These are phyloP conservation scores for Suillus weaverae DNA, from an alignment of 768 basidiomycete species.

Conservation along the genomic window DNA sequence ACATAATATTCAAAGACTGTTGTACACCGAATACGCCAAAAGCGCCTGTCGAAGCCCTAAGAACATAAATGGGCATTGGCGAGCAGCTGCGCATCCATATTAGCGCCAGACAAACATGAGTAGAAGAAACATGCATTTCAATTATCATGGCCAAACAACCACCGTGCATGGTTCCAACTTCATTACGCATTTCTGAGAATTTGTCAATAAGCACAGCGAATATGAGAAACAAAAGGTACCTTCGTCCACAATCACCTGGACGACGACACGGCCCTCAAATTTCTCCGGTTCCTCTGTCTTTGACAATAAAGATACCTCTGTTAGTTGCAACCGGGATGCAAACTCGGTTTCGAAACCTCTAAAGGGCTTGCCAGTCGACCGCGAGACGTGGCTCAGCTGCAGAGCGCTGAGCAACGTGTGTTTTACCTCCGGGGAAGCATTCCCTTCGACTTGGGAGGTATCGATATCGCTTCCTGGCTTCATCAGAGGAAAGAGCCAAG, in stretches of 20 bases:
- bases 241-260: slow-evolving; percentile 44
- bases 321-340: slow-evolving; percentile 24
- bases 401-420: slow-evolving; percentile 25
- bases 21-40: slow-evolving; percentile 38
- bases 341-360: slow-evolving; percentile 25
- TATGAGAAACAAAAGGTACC: slow-evolving; percentile 31
- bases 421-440: slow-evolving; percentile 29
- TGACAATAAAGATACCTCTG: slow-evolving; percentile 41
- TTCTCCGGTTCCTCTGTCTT: slow-evolving; percentile 37
- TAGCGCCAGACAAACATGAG: neutral
- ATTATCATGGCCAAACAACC: slow-evolving; percentile 46
- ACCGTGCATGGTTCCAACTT: slow-evolving; percentile 37
- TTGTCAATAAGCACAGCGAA: slow-evolving; percentile 1
- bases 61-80: slow-evolving; percentile 37
- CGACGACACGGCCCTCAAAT: slow-evolving; percentile 39
- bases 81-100: slow-evolving; percentile 37
- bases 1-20: slow-evolving; percentile 45
- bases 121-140: slow-evolving; percentile 41
- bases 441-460: slow-evolving; percentile 28
- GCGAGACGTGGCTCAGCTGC: slow-evolving; percentile 8
- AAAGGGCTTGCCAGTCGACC: slow-evolving; percentile 13
- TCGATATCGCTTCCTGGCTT: slow-evolving; percentile 11
- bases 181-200: slow-evolving; percentile 45
- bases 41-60: slow-evolving; percentile 33
- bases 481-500: neutral